These are phyloP conservation scores for Sophora flavescens DNA, from an alignment of 306 rosid genomes.

Conservation along the genomic window DNA sequence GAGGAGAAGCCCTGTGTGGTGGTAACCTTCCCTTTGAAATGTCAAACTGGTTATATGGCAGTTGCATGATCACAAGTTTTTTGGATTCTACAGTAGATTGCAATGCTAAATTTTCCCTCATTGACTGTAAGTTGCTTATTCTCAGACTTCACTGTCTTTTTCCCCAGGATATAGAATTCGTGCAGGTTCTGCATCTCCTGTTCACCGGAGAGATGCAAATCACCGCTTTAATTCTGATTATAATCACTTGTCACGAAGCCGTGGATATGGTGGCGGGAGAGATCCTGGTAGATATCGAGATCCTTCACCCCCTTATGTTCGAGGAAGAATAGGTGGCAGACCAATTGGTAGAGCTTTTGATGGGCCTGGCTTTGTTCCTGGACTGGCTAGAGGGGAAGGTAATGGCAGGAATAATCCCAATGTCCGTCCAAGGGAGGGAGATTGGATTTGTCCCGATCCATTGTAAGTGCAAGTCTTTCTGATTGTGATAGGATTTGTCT, in stretches of 20 bases:
- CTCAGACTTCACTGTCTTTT: constrained; percentile 57
- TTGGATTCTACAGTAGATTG: constrained; percentile 53
- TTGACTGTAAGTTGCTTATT: constrained; percentile 52
- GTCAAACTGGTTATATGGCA: constrained; percentile 54
- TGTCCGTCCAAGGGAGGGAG: constrained; percentile 94
- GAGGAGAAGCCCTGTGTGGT: constrained; percentile 61
- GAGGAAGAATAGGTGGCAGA: constrained; percentile 77
- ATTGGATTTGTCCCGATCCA: constrained; percentile 88
- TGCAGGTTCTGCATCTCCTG: constrained; percentile 93
- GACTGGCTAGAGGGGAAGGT: constrained; percentile 77
- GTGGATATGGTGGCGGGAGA: constrained; percentile 73
- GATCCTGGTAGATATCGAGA: constrained; percentile 78
- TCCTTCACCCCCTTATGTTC: constrained; percentile 73
- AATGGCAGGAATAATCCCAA: constrained; percentile 79
- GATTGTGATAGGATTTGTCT: constrained; percentile 11
- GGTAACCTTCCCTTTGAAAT: constrained; percentile 60
- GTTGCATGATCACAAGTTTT: constrained; percentile 55
- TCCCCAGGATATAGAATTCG: constrained; percentile 94
- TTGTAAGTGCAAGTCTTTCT: constrained; percentile 60
- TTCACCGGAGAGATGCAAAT: constrained; percentile 72
- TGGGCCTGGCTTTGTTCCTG: constrained; percentile 68
- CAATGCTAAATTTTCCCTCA: constrained; percentile 49
- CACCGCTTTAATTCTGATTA: constrained; percentile 69
- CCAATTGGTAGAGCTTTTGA: constrained; percentile 78
- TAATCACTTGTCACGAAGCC: constrained; percentile 61